Base-by-base conservation (phyloP, 177 flowering plant genomes). In the Telopea speciosissima region DNA sequence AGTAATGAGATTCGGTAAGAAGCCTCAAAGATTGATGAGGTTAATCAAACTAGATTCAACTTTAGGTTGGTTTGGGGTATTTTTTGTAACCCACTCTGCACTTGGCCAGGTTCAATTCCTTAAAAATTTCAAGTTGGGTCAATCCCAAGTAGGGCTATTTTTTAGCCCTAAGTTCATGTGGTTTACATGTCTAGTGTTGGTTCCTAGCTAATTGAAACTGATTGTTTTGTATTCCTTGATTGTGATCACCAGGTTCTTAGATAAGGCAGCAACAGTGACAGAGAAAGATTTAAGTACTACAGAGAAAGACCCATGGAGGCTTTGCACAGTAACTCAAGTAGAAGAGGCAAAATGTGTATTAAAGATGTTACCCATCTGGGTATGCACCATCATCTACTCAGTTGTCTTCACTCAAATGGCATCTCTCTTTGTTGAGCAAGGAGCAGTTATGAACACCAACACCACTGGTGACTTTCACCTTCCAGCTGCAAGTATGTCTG, bases 361-460 rank as follows among this genome's bases (percentile, higher is more conserved):
- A n/a, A 86, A 79, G 69, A 80, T 91, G 85, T 58, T 91, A 12
- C 92, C 97, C 0, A 84, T 91, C 14, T 91, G 93, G 93, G 79
- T 85, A 21, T 89, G 93, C 85, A 91, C 97, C 0, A 88, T 91
- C 62, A 85, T 89, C 16, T 91, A 91, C 80, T 91, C 93, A 0
- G 97, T 91, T 0, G 73, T 91, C 63, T 91, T 91, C 82, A 88
- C 97, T 1, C 97, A 91, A 72, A 91, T 91, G 97, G 92, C 97
- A 2, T 91, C 97, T 22, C 84, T 91, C 24, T 91, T 91, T 44
- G 97, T 91, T 5, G 92, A 87, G 77, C 97, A 91, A 83, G 97
- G 97, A 0, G 90, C 76, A 6, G 88, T 79, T 4, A 91, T 91
- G 97, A 70, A 85, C 66, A 56, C 83, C 36, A 2, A 61, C 8